phyloP scores from a whole-genome alignment of 2,329 filamentous ascomycete genomes.

The Mariannaea elegans region DNA sequence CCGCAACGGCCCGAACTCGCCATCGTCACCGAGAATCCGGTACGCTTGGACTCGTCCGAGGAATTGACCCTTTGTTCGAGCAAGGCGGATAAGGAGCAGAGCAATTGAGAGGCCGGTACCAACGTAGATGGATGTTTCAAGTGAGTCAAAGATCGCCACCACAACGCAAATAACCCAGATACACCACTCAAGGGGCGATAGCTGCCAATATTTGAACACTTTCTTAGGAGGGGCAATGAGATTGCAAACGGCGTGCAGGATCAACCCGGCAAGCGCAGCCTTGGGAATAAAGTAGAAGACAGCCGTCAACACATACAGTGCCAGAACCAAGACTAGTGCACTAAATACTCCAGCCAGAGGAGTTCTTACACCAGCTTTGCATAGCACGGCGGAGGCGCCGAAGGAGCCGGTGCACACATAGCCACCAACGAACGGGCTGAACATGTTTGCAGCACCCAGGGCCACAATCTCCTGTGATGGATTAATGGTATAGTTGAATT shows the following conservation, averaged over 20 bases:
- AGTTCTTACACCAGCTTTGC: slow-evolving; percentile 83
- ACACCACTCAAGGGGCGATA: slow-evolving; percentile 76
- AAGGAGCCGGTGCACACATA: slow-evolving; percentile 59
- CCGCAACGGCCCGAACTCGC: not conserved
- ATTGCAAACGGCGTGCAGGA: slow-evolving; percentile 85
- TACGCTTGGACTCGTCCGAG: slow-evolving; percentile 49
- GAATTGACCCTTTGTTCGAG: slow-evolving; percentile 57
- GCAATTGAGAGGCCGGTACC: slow-evolving; percentile 54
- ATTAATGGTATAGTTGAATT: slow-evolving; percentile 82
- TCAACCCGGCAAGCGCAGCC: slow-evolving; percentile 75
- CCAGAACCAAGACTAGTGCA: slow-evolving; percentile 77
- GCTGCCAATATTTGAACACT: slow-evolving; percentile 80
- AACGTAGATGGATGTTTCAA: slow-evolving; percentile 61
- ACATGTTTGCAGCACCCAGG: slow-evolving; percentile 78
- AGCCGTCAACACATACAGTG: slow-evolving; percentile 78
- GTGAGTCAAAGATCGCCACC: slow-evolving; percentile 58
- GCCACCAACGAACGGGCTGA: slow-evolving; percentile 77
- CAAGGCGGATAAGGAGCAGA: slow-evolving; percentile 55
- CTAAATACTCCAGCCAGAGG: slow-evolving; percentile 83
- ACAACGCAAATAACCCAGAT: slow-evolving; percentile 81
- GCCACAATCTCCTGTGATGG: slow-evolving; percentile 83
- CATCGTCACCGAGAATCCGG: slow-evolving; percentile 18
- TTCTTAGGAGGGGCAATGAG: slow-evolving; percentile 77
- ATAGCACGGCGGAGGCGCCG: slow-evolving; percentile 80
- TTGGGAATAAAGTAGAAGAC: slow-evolving; percentile 86